Evolutionary conservation across 2,329 filamentous ascomycete genomes (phyloP).

Genomic region (Exophiala calicioides): DNA sequence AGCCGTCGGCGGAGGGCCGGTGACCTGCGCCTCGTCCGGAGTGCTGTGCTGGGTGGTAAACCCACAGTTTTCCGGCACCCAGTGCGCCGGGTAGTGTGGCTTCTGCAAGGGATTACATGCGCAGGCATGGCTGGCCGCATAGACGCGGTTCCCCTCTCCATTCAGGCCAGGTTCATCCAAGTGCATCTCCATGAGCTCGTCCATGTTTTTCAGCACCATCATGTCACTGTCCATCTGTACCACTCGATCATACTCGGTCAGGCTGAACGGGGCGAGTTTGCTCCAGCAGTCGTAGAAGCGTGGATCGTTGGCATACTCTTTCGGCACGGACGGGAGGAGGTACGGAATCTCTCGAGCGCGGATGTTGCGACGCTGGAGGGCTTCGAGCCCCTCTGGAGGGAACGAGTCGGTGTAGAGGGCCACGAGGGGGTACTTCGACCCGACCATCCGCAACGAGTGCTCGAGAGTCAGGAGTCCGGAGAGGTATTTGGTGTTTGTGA

Average conservation of each 20-base stretch:
- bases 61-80: conserved; percentile 60
- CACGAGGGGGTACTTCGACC: conserved; percentile 73
- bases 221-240: conserved; percentile 89
- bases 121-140: conserved; percentile 82
- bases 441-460: conserved; percentile 67
- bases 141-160: conserved; percentile 64
- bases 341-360: conserved; percentile 69
- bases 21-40: conserved; percentile 53
- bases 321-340: conserved; percentile 65
- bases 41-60: conserved; percentile 59
- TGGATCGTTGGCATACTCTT: conserved; percentile 73
- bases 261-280: conserved; percentile 77
- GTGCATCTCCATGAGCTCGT: conserved; percentile 82
- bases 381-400: conserved; percentile 66
- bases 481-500: conserved; percentile 82
- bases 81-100: conserved; percentile 74
- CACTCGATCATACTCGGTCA: conserved; percentile 74
- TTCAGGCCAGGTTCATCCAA: conserved; percentile 61
- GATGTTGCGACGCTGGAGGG: conserved; percentile 70
- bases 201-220: conserved; percentile 81
- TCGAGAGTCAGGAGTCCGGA: conserved; percentile 79
- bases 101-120: conserved; percentile 81
- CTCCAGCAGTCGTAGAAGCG: conserved; percentile 91
- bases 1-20: conserved; percentile 51
- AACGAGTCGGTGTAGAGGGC: conserved; percentile 81